Evolutionary conservation across 2,329 filamentous ascomycete genomes (phyloP), one percentile per base, ranked within the genome.

Genomic region (Trichoderma oligosporum): DNA sequence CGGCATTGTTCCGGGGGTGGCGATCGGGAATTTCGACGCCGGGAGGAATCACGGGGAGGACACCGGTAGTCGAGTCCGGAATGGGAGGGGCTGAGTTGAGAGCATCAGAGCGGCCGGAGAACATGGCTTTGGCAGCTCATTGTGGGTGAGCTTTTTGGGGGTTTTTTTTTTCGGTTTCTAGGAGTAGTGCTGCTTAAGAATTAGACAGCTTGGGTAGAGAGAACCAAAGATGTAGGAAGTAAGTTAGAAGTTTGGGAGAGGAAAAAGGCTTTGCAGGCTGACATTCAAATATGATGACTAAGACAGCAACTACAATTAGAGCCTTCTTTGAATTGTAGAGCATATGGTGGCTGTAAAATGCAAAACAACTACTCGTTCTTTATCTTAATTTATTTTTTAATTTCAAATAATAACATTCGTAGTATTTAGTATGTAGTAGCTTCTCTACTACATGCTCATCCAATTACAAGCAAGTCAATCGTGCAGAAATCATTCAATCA

Each of bases 1-100:
- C 80, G 35, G 80, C 80, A 67, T 82, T 81, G 67, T 71, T 81
- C 54, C 78, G 75, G 6, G 77, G 75, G 36, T 77, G 71, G 54
- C 77, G 76, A 60, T 80, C 78, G 27, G 77, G 72, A 7, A 72
- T 68, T 7, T 74, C 76, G 11, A 69, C 6, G 53, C 77, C 76
- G 11, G 70, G 7, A 49, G 77, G 76, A 2, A 78, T 61, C 20
- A 74, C 76, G 33, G 78, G 78, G 4, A 81, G 73, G 25, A 80
- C 62, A 58, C 76, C 75, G 59, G 63, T 64, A 54, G 68, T 65
- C 33, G 67, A 60, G 57, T 63, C 62, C 18, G 64, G 61, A 42
- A 56, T 64, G 61, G 65, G 66, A 61, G 66, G 65, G 63, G 60
- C 60, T 56, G 62, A 62, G 57, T 64, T 61, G 60, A 65, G 63